These are phyloP conservation scores for Neofusicoccum cordaticola DNA, from an alignment of 2,329 filamentous ascomycete species.

Conservation along the genomic window DNA sequence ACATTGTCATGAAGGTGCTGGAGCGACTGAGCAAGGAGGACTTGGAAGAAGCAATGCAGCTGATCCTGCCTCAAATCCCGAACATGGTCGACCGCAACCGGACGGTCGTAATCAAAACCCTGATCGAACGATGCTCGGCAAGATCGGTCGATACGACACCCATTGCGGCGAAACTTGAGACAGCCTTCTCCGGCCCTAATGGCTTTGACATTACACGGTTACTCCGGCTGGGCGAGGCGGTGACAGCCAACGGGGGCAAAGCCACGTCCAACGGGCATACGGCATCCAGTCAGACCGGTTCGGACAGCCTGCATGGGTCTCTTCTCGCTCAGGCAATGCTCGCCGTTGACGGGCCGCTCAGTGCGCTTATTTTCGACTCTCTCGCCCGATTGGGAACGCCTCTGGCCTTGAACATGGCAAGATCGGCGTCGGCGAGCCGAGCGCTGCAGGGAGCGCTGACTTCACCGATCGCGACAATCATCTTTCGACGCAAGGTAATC, in stretches of 20 bases:
- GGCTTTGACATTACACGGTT: slow-evolving; percentile 58
- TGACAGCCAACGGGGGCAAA: slow-evolving; percentile 38
- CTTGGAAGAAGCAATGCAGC: slow-evolving; percentile 67
- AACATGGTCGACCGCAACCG: slow-evolving; percentile 72
- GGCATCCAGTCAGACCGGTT: slow-evolving; percentile 23
- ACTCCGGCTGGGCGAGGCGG: slow-evolving; percentile 53
- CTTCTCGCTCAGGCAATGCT: slow-evolving; percentile 80
- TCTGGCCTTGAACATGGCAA: slow-evolving; percentile 61
- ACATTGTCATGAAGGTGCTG: slow-evolving; percentile 78
- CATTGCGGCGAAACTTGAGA: slow-evolving; percentile 57
- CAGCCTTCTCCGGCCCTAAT: slow-evolving; percentile 52
- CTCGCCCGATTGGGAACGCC: slow-evolving; percentile 51
- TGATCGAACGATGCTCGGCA: slow-evolving; percentile 78
- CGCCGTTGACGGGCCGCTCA: slow-evolving; percentile 65
- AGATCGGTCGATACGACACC: slow-evolving; percentile 59
- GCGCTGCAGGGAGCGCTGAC: slow-evolving; percentile 64
- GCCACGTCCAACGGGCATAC: slow-evolving; percentile 25
- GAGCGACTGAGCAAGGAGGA: slow-evolving; percentile 85
- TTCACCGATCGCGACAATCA: slow-evolving; percentile 51
- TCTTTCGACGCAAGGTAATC: slow-evolving; percentile 62
- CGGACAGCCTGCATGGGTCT: slow-evolving; percentile 73
- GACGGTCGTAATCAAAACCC: slow-evolving; percentile 72
- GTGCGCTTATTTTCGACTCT: slow-evolving; percentile 66
- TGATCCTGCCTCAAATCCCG: slow-evolving; percentile 70
- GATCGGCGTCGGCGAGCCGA: slow-evolving; percentile 56